Conservation (phyloP, 2,329 filamentous ascomycete species). For the Tolypocladium tropicale region DNA sequence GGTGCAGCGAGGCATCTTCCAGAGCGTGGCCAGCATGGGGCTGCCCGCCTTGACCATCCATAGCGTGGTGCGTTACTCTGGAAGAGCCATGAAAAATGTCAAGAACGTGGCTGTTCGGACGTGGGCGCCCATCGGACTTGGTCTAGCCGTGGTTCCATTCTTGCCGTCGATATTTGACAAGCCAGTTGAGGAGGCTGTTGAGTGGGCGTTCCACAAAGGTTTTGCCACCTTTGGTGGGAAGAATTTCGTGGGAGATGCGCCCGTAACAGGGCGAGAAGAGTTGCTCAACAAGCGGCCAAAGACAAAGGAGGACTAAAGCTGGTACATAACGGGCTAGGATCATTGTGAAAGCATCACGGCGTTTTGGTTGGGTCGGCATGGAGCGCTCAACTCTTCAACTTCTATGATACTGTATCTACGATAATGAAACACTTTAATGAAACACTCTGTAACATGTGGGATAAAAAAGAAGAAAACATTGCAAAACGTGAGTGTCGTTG, state of each 20-base stretch:
- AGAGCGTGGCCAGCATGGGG: slow-evolving; percentile 85
- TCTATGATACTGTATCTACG: too few species aligned
- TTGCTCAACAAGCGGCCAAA: slow-evolving; percentile 30
- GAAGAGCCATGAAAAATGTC: slow-evolving; percentile 69
- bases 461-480: too few species aligned
- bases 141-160: slow-evolving; percentile 68
- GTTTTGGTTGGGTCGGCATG: slow-evolving; percentile 3
- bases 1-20: slow-evolving; percentile 83
- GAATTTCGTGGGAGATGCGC: slow-evolving; percentile 42
- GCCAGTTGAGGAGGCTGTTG: slow-evolving; percentile 83
- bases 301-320: slow-evolving; percentile 30
- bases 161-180: slow-evolving; percentile 80
- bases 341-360: slow-evolving; percentile 9
- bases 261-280: slow-evolving; percentile 39
- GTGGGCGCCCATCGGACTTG: slow-evolving; percentile 83
- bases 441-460: too few species aligned
- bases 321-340: too few species aligned
- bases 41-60: slow-evolving; percentile 91
- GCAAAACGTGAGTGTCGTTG: not conserved
- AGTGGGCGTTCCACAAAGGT: slow-evolving; percentile 78
- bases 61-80: slow-evolving; percentile 82
- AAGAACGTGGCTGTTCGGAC: slow-evolving; percentile 70
- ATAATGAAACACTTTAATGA: too few species aligned
- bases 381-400: not conserved
- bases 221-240: slow-evolving; percentile 64